Evolutionary conservation across 192 early-diverging fungal species (phyloP).

Genomic region (Linnemannia exigua): DNA sequence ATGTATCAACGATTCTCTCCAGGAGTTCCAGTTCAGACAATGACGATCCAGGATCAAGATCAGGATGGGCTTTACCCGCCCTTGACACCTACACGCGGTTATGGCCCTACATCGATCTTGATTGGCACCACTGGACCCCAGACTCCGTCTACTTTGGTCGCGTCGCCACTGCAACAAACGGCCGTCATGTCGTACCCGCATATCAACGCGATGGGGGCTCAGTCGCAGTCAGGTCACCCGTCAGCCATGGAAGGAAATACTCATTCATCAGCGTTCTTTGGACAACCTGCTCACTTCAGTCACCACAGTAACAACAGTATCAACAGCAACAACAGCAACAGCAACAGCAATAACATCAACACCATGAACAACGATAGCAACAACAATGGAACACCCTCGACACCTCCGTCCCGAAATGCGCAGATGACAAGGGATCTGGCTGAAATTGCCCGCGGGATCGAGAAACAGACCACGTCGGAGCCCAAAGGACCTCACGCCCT

Average conservation of each 20-base stretch:
- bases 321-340: background rate
- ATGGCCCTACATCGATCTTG: conserved; percentile 21
- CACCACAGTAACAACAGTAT: background rate
- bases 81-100: conserved; percentile 18
- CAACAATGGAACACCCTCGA: background rate
- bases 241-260: background rate
- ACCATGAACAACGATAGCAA: too few relatives aligned
- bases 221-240: background rate
- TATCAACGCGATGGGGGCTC: background rate
- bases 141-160: background rate
- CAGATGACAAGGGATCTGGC: conserved; percentile 37
- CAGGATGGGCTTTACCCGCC: conserved; percentile 28
- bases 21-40: conserved; percentile 13
- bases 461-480: conserved; percentile 14
- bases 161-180: conserved; percentile 14
- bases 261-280: background rate
- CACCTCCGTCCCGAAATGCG: conserved; percentile 22
- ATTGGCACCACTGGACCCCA: conserved; percentile 19
- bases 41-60: conserved; percentile 4
- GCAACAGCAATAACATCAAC: background rate
- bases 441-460: conserved; percentile 33
- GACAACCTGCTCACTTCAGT: background rate
- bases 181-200: background rate
- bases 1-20: conserved; percentile 34
- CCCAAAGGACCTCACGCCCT: conserved; percentile 40